phyloP scores from a whole-genome alignment of 768 basidiomycete species.

The Clathrus columnatus region DNA sequence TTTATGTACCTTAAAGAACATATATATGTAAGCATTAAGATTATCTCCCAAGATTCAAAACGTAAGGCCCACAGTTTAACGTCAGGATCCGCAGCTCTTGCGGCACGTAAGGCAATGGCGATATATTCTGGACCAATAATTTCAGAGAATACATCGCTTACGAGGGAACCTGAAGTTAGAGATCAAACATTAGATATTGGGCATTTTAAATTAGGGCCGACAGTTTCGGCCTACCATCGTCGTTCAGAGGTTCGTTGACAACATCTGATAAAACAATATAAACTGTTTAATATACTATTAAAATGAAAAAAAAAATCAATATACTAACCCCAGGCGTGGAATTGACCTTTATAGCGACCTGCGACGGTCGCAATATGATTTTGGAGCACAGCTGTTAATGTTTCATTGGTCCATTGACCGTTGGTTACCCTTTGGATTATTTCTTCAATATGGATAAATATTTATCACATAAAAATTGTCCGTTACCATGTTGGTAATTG shows the following conservation, averaged over 20 bases:
- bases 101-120: slow-evolving; percentile 40
- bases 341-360: slow-evolving; percentile 42
- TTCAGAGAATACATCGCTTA: slow-evolving; percentile 44
- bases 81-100: slow-evolving; percentile 42
- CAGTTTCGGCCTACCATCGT: slow-evolving; percentile 31
- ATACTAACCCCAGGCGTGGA: slow-evolving; percentile 36
- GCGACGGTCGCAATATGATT: slow-evolving; percentile 43
- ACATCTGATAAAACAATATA: slow-evolving; percentile 33
- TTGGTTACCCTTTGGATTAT: slow-evolving; percentile 3
- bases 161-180: slow-evolving; percentile 27
- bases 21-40: not conserved
- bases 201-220: not conserved
- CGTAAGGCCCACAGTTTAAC: slow-evolving; percentile 45
- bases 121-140: slow-evolving; percentile 41
- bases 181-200: not conserved
- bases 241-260: slow-evolving; percentile 52
- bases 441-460: not conserved
- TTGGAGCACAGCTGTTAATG: slow-evolving; percentile 28
- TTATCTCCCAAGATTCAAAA: not conserved
- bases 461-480: not conserved
- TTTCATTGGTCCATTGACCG: slow-evolving; percentile 11
- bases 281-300: not conserved
- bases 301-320: not conserved
- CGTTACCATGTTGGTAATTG: slow-evolving; percentile 42
- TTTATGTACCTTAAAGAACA: slow-evolving; percentile 9